Percentiles rank a stretch among this genome's conserved stretches.
These are phyloP conservation scores for Hylodesmum podocarpum DNA, from an alignment of 306 rosid genomes.

Conservation along the genomic window DNA sequence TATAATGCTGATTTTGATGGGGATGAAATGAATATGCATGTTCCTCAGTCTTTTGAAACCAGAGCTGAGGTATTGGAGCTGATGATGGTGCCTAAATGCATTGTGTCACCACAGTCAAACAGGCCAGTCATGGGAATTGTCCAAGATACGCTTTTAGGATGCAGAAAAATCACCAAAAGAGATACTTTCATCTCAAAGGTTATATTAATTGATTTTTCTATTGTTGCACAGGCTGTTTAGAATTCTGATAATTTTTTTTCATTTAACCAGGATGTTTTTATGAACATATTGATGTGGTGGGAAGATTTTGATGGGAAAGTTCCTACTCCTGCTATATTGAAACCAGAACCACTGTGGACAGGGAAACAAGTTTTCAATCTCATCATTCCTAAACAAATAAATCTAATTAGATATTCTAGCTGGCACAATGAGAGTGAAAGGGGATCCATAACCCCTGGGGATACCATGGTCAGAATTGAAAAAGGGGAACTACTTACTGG, in stretches of 20 bases:
- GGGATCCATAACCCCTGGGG: conserved; percentile 89
- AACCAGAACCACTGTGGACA: conserved; percentile 98
- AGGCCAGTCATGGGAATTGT: conserved; percentile 99
- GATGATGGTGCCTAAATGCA: conserved; percentile 99
- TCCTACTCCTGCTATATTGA: conserved; percentile 90
- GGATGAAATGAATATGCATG: conserved; percentile 99
- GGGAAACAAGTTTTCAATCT: conserved; percentile 98
- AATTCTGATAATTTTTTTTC: conserved; percentile 37
- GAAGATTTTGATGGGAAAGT: conserved; percentile 98
- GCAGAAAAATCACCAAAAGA: conserved; percentile 95
- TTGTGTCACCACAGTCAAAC: conserved; percentile 94
- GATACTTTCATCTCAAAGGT: conserved; percentile 96
- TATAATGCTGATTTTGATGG: conserved; percentile 99
- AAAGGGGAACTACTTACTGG: conserved; percentile 93
- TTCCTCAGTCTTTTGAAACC: conserved; percentile 98
- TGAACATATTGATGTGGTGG: conserved; percentile 99
- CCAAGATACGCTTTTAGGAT: conserved; percentile 89
- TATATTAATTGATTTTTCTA: conserved; percentile 2
- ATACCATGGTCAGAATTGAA: conserved; percentile 90
- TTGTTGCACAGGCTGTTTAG: background rate
- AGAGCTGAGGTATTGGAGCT: conserved; percentile 99
- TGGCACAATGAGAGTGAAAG: conserved; percentile 87
- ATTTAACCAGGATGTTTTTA: conserved; percentile 82
- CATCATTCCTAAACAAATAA: conserved; percentile 91
- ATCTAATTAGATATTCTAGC: conserved; percentile 82